phyloP scores from a whole-genome alignment of 2,329 filamentous ascomycete genomes.

The Pseudocercospora ulei region DNA sequence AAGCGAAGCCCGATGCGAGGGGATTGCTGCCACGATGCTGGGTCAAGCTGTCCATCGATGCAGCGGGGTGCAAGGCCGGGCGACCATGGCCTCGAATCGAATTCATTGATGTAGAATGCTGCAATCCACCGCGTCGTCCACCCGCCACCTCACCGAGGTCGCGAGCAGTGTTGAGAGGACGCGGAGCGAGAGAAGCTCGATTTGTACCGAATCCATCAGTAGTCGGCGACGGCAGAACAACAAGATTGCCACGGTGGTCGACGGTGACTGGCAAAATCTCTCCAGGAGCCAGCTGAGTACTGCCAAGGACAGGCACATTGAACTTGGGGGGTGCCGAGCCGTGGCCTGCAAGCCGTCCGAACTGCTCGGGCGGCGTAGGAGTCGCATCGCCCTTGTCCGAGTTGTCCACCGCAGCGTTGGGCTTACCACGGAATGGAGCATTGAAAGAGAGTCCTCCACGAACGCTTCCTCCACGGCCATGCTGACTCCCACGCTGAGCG shows the following conservation, averaged over 20 bases:
- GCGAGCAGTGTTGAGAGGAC: slow-evolving; percentile 1
- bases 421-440: slow-evolving; percentile 7
- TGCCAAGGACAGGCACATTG: slow-evolving; percentile 1
- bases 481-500: no score
- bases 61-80: slow-evolving; percentile 9
- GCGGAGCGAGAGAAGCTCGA: not conserved
- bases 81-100: slow-evolving; percentile 3
- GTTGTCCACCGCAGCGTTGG: not conserved
- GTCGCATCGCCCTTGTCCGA: slow-evolving; percentile 10
- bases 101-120: slow-evolving; percentile 14
- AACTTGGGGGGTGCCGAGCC: slow-evolving; percentile 6
- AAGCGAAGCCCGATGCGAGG: not conserved
- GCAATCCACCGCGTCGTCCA: slow-evolving; percentile 4
- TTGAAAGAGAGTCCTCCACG: slow-evolving; percentile 10
- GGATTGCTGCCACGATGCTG: not conserved
- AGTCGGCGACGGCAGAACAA: slow-evolving; percentile 5
- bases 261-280: slow-evolving; percentile 5
- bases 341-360: slow-evolving; percentile 6
- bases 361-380: slow-evolving; percentile 9
- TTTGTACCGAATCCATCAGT: not conserved
- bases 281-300: slow-evolving; percentile 3
- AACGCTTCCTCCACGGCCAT: slow-evolving; percentile 15
- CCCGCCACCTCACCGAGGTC: not conserved
- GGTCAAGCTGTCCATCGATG: slow-evolving; percentile 13
- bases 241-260: slow-evolving; percentile 6